These are phyloP conservation scores for Solanum bulbocastanum DNA, from an alignment of 257 asterid species.

Conservation along the genomic window DNA sequence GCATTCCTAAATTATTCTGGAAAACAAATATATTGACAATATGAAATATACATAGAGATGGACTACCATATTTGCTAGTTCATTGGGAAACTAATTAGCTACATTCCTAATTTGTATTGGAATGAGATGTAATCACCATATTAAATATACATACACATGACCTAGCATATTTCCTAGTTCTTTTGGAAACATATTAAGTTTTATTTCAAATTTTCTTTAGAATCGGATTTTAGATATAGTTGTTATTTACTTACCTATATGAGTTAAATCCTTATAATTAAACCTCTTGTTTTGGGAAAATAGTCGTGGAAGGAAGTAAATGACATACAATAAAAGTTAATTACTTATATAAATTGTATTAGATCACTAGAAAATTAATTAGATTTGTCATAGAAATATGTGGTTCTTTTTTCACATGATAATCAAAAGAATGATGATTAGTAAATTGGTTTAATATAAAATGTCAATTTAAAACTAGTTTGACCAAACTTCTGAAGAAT, in stretches of 20 bases:
- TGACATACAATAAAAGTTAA: too few species aligned
- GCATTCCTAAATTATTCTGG: background rate
- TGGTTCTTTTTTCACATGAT: too few species aligned
- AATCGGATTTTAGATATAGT: too few species aligned
- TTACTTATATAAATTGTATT: too few species aligned
- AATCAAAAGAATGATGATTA: too few species aligned
- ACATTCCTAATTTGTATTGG: background rate
- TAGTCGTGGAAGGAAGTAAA: too few species aligned
- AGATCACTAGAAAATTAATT: too few species aligned
- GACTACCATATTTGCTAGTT: background rate
- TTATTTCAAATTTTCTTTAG: background rate
- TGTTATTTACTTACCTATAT: background rate
- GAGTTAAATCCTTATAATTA: background rate
- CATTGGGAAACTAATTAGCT: background rate
- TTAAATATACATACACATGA: background rate
- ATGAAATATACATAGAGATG: background rate
- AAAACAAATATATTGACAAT: background rate
- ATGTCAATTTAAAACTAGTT: too few species aligned
- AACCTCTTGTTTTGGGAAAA: too few species aligned
- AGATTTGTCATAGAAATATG: too few species aligned
- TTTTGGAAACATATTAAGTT: background rate
- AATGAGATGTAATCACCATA: background rate
- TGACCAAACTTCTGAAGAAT: too few species aligned
- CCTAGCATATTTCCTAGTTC: background rate
- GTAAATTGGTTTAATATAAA: too few species aligned